Evolutionary conservation across 768 basidiomycete species (phyloP).

Genomic region (Coprinellus aureogranulatus): DNA sequence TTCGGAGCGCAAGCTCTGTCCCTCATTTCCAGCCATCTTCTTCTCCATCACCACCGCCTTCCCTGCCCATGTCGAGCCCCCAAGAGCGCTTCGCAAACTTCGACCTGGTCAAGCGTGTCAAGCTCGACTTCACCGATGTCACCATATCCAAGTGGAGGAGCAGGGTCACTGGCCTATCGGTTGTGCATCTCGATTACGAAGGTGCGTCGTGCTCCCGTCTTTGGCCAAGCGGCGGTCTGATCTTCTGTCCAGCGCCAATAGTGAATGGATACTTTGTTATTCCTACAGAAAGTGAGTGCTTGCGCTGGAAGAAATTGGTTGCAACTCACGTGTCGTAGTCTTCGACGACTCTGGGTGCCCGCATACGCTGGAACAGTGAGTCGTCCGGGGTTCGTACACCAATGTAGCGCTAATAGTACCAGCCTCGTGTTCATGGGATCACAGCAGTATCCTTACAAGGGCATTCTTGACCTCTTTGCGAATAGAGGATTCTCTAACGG

Average conservation of each 20-base stretch:
- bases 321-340: slow-evolving; percentile 43
- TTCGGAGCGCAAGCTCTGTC: slow-evolving; percentile 26
- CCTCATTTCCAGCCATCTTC: slow-evolving; percentile 8
- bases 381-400: slow-evolving; percentile 8
- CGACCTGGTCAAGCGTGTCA: slow-evolving; percentile 74
- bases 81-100: slow-evolving; percentile 67
- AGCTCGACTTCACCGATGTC: slow-evolving; percentile 78
- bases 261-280: slow-evolving; percentile 91
- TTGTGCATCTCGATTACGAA: slow-evolving; percentile 90
- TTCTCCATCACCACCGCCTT: slow-evolving; percentile 4
- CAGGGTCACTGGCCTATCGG: slow-evolving; percentile 78
- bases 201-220: slow-evolving; percentile 43
- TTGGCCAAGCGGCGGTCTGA: slow-evolving; percentile 16
- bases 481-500: slow-evolving; percentile 91
- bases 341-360: slow-evolving; percentile 95
- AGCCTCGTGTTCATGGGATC: slow-evolving; percentile 95
- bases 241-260: slow-evolving; percentile 61
- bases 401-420: slow-evolving; percentile 6
- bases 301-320: background rate
- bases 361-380: slow-evolving; percentile 93
- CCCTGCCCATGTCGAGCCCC: slow-evolving; percentile 26
- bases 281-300: slow-evolving; percentile 73
- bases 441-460: slow-evolving; percentile 93
- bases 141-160: slow-evolving; percentile 87
- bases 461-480: slow-evolving; percentile 90